Percentiles rank a stretch among this genome's conserved stretches.
Conservation (phyloP, 768 basidiomycete genomes). For the Amanita molliuscula region DNA sequence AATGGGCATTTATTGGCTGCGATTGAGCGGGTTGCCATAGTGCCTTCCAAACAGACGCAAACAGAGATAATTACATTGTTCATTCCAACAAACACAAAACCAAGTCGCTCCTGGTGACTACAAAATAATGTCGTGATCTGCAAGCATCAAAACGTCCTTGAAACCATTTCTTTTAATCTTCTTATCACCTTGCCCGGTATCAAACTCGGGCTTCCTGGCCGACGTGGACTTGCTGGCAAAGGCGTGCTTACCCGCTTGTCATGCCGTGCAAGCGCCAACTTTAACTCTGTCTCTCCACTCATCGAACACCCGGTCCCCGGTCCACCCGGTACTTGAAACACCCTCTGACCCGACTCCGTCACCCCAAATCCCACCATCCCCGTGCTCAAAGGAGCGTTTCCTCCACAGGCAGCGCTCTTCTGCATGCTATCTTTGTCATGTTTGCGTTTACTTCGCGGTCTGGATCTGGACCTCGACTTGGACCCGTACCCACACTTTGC, state of each 20-base stretch:
- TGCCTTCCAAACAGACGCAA: too few relatives aligned
- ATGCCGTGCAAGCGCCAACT: constrained; percentile 38
- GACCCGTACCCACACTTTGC: not conserved
- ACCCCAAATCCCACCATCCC: not conserved
- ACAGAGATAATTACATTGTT: too few relatives aligned
- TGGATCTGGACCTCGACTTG: not conserved
- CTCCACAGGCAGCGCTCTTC: not conserved
- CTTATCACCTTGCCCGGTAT: constrained; percentile 20
- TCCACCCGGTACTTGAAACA: constrained; percentile 1
- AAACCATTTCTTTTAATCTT: constrained; percentile 22
- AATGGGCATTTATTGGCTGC: not conserved
- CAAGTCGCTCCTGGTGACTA: not conserved
- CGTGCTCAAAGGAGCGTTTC: not conserved
- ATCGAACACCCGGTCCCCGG: constrained; percentile 37
- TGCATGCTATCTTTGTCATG: not conserved
- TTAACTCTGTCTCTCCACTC: constrained; percentile 49
- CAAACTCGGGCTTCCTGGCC: constrained; percentile 7
- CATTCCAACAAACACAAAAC: too few relatives aligned
- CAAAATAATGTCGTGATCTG: not conserved
- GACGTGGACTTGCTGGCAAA: not conserved
- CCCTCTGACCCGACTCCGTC: not conserved
- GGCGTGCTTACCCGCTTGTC: constrained; percentile 8
- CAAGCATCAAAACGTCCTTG: constrained; percentile 1
- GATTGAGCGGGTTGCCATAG: not conserved
- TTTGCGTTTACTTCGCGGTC: not conserved